phyloP scores from a whole-genome alignment of 139 green algal genomes.

The Edaphochlamys debaryana region DNA sequence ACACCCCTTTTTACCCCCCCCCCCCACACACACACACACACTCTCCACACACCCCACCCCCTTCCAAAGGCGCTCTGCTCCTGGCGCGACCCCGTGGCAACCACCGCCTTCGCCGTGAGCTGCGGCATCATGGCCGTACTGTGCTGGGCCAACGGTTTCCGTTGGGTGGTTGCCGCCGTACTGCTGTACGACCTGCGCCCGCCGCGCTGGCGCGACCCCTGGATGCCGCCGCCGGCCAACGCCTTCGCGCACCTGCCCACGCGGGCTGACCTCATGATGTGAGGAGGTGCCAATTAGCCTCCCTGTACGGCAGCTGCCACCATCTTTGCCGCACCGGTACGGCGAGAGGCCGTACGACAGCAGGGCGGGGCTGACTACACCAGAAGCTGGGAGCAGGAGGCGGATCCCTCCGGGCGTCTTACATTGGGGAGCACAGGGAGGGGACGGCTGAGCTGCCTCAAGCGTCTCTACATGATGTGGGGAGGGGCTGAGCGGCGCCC shows the following conservation, averaged over 20 bases:
- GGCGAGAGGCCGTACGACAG: too few species aligned
- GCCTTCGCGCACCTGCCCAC: slow-evolving; percentile 47
- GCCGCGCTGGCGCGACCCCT: slow-evolving; percentile 44
- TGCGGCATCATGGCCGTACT: neutral
- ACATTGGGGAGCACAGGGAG: too few species aligned
- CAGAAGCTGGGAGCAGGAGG: neutral
- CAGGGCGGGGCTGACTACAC: too few species aligned
- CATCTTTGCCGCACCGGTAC: too few species aligned
- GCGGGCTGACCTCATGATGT: slow-evolving; percentile 53
- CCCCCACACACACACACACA: neutral
- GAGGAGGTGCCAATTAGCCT: neutral
- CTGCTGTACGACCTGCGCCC: slow-evolving; percentile 58
- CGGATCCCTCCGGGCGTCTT: too few species aligned
- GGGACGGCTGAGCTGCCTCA: too few species aligned
- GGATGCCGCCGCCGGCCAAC: slow-evolving; percentile 33
- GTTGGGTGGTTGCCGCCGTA: slow-evolving; percentile 30
- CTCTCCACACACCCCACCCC: neutral
- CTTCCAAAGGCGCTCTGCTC: slow-evolving; percentile 9
- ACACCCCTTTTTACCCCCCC: too few species aligned
- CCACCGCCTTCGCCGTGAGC: neutral
- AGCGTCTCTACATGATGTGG: too few species aligned
- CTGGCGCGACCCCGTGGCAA: slow-evolving; percentile 49
- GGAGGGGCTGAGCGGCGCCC: too few species aligned
- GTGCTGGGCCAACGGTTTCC: slow-evolving; percentile 33
- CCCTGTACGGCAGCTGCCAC: too few species aligned